Base-by-base conservation (phyloP, 495 filamentous ascomycete genomes). In the Hypoxylon crocopeplum region DNA sequence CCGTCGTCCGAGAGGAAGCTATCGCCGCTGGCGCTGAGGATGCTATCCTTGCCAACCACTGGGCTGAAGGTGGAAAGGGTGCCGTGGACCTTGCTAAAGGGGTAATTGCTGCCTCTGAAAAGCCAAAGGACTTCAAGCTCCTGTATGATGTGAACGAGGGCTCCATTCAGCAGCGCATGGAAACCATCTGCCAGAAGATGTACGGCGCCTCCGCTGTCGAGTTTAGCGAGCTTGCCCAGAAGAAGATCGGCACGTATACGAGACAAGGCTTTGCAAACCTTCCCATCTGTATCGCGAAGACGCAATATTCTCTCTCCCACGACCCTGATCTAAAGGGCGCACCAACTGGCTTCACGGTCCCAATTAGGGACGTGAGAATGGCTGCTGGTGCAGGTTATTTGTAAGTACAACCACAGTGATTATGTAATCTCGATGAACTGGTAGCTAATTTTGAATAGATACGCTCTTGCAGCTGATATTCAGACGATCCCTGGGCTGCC, bases 401-500 rank as follows among this genome's bases (percentile, higher is more conserved):
- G 82, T 91, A 74, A 86, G 87, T 74, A n/a, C n/a, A n/a, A n/a
- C n/a, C n/a, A n/a, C n/a, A n/a, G n/a, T n/a, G n/a, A n/a, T n/a
- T n/a, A n/a, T n/a, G n/a, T n/a, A n/a, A n/a, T n/a, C n/a, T n/a
- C n/a, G n/a, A 37, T 12, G 33, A 30, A 24, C 17, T 7, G 36
- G 24, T 30, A 36, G 19, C 62, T 67, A 48, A 60, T 53, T 21
- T 30, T 47, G n/a, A 55, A 70, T 45, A 88, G 89, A 49, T 98
- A 97, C 65, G 94, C 94, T 10, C 79, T 98, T 62, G 94, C 94
- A 39, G 94, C 94, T 8, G 93, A 98, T 69, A 98, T 98, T 61
- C 94, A 98, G 77, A 98, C 94, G 2, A 98, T 98, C 67, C 94
- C 94, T 16, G 94, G 94, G 27, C 74, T 98, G 64, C 94, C 94